Percentiles rank a stretch among this genome's conserved stretches.
Evolutionary conservation across 345 rosid genomes (phyloP).

Genomic region (Linum lewisii): DNA sequence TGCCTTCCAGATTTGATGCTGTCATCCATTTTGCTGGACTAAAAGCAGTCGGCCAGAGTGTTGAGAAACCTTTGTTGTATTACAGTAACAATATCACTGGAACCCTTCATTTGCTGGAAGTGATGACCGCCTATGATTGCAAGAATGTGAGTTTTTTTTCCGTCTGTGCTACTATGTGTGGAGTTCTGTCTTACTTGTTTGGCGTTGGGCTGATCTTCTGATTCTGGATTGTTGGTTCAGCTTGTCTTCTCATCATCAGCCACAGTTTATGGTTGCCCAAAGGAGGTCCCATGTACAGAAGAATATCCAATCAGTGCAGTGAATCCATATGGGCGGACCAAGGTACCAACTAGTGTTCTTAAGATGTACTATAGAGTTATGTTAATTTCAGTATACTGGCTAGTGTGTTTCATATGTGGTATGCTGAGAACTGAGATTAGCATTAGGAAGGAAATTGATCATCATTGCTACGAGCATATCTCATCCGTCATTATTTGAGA

Average conservation of each 20-base stretch:
- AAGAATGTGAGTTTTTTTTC: slow-evolving; percentile 49
- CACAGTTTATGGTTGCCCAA: slow-evolving; percentile 96
- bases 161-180: background rate
- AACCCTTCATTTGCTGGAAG: slow-evolving; percentile 76
- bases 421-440: no score
- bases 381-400: background rate
- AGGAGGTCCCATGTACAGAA: slow-evolving; percentile 93
- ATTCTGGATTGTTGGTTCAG: slow-evolving; percentile 27
- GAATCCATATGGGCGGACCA: slow-evolving; percentile 92
- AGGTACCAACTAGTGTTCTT: slow-evolving; percentile 32
- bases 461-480: background rate
- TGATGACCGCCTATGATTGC: slow-evolving; percentile 76
- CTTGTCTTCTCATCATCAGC: slow-evolving; percentile 99
- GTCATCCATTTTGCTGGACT: slow-evolving; percentile 98
- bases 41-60: slow-evolving; percentile 97
- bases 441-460: no score
- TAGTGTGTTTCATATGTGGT: background rate
- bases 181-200: background rate
- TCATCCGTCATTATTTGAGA: background rate
- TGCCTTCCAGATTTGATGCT: slow-evolving; percentile 64
- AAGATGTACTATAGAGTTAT: background rate
- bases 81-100: slow-evolving; percentile 80
- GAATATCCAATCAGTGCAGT: slow-evolving; percentile 58
- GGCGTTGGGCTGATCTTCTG: background rate
- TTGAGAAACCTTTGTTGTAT: slow-evolving; percentile 70